These are phyloP conservation scores for Dipteronia sinensis DNA, from an alignment of 345 rosid genomes.

Conservation along the genomic window DNA sequence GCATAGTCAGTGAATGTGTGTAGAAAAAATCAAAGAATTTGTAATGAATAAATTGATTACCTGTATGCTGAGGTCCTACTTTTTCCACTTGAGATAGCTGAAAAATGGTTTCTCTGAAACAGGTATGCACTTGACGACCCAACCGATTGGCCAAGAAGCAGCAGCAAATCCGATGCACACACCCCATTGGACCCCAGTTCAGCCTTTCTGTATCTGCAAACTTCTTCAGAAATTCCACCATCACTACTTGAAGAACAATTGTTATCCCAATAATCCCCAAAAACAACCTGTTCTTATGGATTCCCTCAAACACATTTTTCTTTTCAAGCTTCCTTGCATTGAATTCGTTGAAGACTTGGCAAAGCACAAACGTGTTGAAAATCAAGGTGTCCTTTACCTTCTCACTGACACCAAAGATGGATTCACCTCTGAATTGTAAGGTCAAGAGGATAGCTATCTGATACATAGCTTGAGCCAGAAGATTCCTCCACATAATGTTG, in stretches of 20 bases:
- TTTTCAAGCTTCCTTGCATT: slow-evolving; percentile 75
- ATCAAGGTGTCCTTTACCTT: slow-evolving; percentile 64
- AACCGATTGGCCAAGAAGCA: slow-evolving; percentile 72
- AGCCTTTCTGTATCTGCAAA: slow-evolving; percentile 79
- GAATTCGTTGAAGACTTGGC: slow-evolving; percentile 81
- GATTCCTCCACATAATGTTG: slow-evolving; percentile 79
- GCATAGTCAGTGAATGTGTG: too few relatives aligned
- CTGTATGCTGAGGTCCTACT: too few relatives aligned
- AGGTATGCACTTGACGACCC: slow-evolving; percentile 59
- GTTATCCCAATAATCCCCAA: slow-evolving; percentile 54
- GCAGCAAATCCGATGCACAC: slow-evolving; percentile 57
- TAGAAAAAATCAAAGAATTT: too few relatives aligned
- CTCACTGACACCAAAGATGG: slow-evolving; percentile 51
- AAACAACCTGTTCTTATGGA: slow-evolving; percentile 65
- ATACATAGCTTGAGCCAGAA: slow-evolving; percentile 62
- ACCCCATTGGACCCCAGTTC: slow-evolving; percentile 68
- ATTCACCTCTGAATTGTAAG: slow-evolving; percentile 64
- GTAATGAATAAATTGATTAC: too few relatives aligned
- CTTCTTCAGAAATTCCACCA: slow-evolving; percentile 72
- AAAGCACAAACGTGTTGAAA: slow-evolving; percentile 68
- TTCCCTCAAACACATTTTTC: slow-evolving; percentile 68
- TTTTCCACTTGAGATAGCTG: slow-evolving; percentile 7
- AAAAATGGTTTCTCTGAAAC: slow-evolving; percentile 54
- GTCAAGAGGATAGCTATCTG: slow-evolving; percentile 64
- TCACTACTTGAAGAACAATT: slow-evolving; percentile 60